Conservation (phyloP, 129 eudicot species). For the Kitagawia praeruptora region DNA sequence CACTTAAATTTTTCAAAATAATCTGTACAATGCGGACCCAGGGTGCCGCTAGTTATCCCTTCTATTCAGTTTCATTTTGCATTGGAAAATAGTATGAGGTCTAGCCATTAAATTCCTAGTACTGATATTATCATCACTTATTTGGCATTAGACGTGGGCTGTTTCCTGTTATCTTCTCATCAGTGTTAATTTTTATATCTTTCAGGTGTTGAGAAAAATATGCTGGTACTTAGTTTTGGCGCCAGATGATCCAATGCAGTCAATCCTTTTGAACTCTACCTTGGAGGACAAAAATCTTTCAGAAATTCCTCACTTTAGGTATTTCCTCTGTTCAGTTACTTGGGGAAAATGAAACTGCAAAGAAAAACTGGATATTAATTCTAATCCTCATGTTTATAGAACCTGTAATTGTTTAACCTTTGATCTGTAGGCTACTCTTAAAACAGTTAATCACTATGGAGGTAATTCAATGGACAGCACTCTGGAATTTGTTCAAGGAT, state of each 20-base stretch:
- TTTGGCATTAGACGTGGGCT: background rate
- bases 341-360: background rate
- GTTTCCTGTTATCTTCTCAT: background rate
- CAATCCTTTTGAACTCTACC: constrained; percentile 82
- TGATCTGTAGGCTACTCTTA: constrained; percentile 40
- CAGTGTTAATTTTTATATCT: background rate
- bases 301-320: constrained; percentile 85
- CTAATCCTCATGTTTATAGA: background rate
- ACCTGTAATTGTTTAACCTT: background rate
- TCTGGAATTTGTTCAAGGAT: constrained; percentile 66
- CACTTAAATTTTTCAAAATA: background rate
- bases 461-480: constrained; percentile 78
- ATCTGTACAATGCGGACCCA: background rate
- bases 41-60: background rate
- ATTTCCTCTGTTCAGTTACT: background rate
- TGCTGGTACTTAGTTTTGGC: constrained; percentile 85
- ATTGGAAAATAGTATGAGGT: background rate
- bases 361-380: background rate
- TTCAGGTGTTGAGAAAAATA: constrained; percentile 76
- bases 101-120: background rate
- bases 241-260: constrained; percentile 97
- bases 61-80: background rate
- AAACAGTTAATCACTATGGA: constrained; percentile 89
- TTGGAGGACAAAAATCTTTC: constrained; percentile 85
- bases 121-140: background rate